phyloP scores from a whole-genome alignment of 2,329 filamentous ascomycete genomes.

The Neofusicoccum sp. region DNA sequence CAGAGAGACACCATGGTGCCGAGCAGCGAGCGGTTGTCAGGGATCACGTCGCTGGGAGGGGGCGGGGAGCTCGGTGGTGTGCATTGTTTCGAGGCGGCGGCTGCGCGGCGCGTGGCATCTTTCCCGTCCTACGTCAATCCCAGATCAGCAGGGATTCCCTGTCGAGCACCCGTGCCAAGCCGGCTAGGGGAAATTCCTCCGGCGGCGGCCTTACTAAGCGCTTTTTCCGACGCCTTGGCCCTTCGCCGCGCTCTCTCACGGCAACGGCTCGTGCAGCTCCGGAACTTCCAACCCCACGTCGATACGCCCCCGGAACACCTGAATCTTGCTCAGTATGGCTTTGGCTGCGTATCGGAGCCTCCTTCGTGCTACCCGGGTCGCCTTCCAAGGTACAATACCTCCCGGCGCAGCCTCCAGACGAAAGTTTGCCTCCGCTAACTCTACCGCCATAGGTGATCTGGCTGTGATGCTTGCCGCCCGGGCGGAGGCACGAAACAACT shows the following conservation, averaged over 20 bases:
- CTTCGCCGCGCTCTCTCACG: not conserved
- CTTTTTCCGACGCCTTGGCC: not conserved
- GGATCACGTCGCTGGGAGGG: not conserved
- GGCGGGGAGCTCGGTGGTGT: conserved; percentile 7
- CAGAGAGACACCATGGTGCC: conserved; percentile 77
- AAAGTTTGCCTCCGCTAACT: not conserved
- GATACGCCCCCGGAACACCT: not conserved
- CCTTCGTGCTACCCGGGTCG: conserved; percentile 76
- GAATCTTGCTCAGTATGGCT: conserved; percentile 54
- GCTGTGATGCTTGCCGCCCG: conserved; percentile 71
- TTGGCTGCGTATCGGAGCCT: conserved; percentile 78
- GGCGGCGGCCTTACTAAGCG: not conserved
- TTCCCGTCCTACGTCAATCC: conserved; percentile 15
- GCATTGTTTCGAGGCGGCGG: conserved; percentile 12
- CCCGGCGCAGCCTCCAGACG: not conserved
- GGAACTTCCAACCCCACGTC: not conserved
- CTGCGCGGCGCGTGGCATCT: conserved; percentile 18
- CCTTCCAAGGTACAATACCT: conserved; percentile 72
- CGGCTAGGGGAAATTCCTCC: not conserved
- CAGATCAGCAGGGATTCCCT: conserved; percentile 5
- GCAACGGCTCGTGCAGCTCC: not conserved
- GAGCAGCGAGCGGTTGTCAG: not conserved
- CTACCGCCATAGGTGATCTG: conserved; percentile 64
- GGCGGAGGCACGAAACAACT: conserved; percentile 70
- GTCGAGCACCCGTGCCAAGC: not conserved